Evolutionary conservation across 73 alveolate species (phyloP).

Genomic region (Tetrahymena thermophila): DNA sequence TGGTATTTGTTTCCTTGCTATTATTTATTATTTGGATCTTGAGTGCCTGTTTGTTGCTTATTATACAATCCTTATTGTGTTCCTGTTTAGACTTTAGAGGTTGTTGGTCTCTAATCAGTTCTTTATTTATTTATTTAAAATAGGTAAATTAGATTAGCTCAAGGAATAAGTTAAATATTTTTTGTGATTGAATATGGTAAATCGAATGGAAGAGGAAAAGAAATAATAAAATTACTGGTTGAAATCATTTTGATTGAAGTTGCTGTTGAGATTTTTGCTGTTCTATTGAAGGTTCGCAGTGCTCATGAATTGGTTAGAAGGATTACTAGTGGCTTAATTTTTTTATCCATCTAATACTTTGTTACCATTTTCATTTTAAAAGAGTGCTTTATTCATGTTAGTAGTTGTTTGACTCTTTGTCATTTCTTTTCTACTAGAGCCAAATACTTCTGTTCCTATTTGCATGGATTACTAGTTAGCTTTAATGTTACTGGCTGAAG

Average conservation of each 20-base stretch:
- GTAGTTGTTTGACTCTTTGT: neutral
- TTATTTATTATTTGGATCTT: neutral
- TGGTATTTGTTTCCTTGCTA: neutral
- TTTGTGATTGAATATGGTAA: too few relatives aligned
- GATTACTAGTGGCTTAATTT: neutral
- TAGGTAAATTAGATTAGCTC: too few relatives aligned
- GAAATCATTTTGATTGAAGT: neutral
- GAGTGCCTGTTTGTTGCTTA: neutral
- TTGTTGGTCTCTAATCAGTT: neutral
- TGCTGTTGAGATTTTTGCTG: neutral
- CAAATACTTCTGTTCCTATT: neutral
- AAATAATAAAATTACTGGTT: neutral
- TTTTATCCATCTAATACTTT: neutral
- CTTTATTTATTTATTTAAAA: neutral
- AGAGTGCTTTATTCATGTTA: neutral
- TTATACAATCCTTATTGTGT: neutral
- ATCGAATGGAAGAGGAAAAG: neutral
- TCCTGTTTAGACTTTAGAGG: neutral
- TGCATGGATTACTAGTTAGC: neutral
- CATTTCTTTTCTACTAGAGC: neutral
- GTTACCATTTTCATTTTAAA: neutral
- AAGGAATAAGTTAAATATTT: too few relatives aligned
- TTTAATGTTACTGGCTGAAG: neutral
- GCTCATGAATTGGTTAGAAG: neutral
- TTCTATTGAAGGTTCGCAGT: neutral